phyloP scores from a whole-genome alignment of 2,329 filamentous ascomycete species.

The Neonectria sp. region DNA sequence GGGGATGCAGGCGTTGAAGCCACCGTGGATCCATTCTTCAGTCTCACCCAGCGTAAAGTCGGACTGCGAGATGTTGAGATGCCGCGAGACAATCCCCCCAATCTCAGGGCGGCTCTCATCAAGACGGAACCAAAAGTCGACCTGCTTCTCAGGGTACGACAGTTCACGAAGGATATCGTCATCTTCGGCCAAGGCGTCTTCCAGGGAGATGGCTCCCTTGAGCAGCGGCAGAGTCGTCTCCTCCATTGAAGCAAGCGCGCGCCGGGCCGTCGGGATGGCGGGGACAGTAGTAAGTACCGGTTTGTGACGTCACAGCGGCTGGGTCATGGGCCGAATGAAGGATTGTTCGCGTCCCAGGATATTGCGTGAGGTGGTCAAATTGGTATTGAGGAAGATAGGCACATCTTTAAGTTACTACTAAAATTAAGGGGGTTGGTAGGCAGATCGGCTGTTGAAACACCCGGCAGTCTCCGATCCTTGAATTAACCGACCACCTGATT shows the following conservation, averaged over 20 bases:
- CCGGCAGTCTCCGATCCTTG: neutral
- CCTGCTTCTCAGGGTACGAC: slow-evolving; percentile 29
- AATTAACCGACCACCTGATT: neutral
- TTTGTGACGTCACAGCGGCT: neutral
- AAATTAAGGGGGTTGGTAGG: neutral
- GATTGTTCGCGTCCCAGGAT: neutral
- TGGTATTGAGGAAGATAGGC: neutral
- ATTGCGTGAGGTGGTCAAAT: neutral
- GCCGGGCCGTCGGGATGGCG: neutral
- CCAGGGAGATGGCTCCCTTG: slow-evolving; percentile 22
- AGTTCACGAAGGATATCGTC: slow-evolving; percentile 29
- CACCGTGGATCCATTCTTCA: slow-evolving; percentile 51
- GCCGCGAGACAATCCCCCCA: slow-evolving; percentile 25
- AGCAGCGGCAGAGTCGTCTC: slow-evolving; percentile 27
- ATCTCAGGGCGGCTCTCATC: slow-evolving; percentile 16
- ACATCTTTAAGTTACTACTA: neutral
- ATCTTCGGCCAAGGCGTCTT: slow-evolving; percentile 26
- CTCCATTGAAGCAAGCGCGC: slow-evolving; percentile 6
- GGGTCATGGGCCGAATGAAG: neutral
- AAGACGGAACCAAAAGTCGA: slow-evolving; percentile 26
- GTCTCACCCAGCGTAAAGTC: slow-evolving; percentile 24
- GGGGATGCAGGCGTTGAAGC: slow-evolving; percentile 56
- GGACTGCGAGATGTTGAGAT: slow-evolving; percentile 24
- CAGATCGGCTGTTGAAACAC: neutral
- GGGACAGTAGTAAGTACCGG: neutral